Conservation (phyloP, 2,329 filamentous ascomycete species). For the Pleomassaria siparia region DNA sequence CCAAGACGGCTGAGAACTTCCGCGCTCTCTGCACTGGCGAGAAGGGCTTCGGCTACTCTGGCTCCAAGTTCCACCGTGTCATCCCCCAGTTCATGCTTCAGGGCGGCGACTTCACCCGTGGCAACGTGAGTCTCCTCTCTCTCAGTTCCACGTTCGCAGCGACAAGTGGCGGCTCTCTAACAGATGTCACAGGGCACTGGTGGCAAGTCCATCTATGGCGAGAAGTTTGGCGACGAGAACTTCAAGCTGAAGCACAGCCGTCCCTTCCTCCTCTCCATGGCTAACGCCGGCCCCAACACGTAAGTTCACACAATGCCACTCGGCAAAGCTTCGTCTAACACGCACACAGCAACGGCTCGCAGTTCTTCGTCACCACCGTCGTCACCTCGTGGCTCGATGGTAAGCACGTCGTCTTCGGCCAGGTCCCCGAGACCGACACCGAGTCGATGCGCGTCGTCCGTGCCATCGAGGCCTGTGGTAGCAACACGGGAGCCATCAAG, state of each 20-base stretch:
- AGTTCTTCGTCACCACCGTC: slow-evolving; percentile 73
- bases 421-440: slow-evolving; percentile 60
- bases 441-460: slow-evolving; percentile 58
- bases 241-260: slow-evolving; percentile 73
- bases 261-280: slow-evolving; percentile 87
- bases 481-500: slow-evolving; percentile 55
- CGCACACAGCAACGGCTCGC: slow-evolving; percentile 64
- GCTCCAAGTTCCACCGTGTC: slow-evolving; percentile 87
- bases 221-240: slow-evolving; percentile 95
- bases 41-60: slow-evolving; percentile 81
- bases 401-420: slow-evolving; percentile 83
- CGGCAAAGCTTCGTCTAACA: slow-evolving; percentile 13
- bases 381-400: slow-evolving; percentile 70
- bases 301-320: slow-evolving; percentile 42
- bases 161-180: slow-evolving; percentile 17
- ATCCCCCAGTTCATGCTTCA: slow-evolving; percentile 95
- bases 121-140: slow-evolving; percentile 68
- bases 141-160: slow-evolving; percentile 3
- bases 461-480: slow-evolving; percentile 62
- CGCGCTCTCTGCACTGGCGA: slow-evolving; percentile 76
- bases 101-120: slow-evolving; percentile 92
- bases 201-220: slow-evolving; percentile 92
- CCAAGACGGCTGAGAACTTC: slow-evolving; percentile 88
- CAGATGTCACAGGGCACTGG: slow-evolving; percentile 72
- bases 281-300: slow-evolving; percentile 94